Evolutionary conservation across 2,329 filamentous ascomycete genomes (phyloP).

Genomic region (Neocucurbitaria cava): DNA sequence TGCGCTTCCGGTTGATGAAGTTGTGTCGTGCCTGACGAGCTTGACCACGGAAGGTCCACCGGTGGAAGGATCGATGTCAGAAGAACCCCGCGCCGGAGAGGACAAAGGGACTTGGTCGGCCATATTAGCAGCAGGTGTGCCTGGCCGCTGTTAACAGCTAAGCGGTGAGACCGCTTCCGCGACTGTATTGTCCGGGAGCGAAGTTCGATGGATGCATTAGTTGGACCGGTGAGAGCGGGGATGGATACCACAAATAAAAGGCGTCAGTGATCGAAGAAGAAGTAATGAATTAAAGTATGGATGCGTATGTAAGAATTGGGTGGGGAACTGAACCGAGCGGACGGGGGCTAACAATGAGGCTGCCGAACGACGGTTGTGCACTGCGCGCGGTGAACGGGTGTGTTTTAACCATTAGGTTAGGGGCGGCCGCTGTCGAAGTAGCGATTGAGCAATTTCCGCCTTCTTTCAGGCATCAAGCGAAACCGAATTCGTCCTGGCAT

Average conservation of each 20-base stretch:
- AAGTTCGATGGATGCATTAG: slow-evolving; percentile 13
- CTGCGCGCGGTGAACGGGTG: neutral
- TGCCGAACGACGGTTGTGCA: neutral
- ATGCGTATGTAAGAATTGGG: neutral
- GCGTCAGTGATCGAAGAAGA: neutral
- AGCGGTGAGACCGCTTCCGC: slow-evolving; percentile 7
- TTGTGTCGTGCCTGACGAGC: slow-evolving; percentile 19
- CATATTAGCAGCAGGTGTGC: slow-evolving; percentile 3
- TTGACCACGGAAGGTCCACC: neutral
- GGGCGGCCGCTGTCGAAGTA: neutral
- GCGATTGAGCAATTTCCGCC: neutral
- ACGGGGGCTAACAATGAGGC: neutral
- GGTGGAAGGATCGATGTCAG: neutral
- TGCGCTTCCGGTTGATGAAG: slow-evolving; percentile 27
- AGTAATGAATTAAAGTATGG: neutral
- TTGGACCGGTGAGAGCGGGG: slow-evolving; percentile 6
- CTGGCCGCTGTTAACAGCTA: neutral
- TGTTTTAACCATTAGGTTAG: slow-evolving; percentile 1
- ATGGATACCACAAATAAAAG: neutral
- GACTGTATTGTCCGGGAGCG: slow-evolving; percentile 5
- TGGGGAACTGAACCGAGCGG: neutral
- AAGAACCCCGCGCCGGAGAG: neutral
- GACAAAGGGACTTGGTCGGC: slow-evolving; percentile 1
- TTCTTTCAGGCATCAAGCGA: slow-evolving; percentile 8
- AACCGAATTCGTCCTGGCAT: neutral